Evolutionary conservation across 139 green algal species (phyloP), one percentile per base, ranked within the genome.

Genomic region (Astrephomene gubernaculifera): DNA sequence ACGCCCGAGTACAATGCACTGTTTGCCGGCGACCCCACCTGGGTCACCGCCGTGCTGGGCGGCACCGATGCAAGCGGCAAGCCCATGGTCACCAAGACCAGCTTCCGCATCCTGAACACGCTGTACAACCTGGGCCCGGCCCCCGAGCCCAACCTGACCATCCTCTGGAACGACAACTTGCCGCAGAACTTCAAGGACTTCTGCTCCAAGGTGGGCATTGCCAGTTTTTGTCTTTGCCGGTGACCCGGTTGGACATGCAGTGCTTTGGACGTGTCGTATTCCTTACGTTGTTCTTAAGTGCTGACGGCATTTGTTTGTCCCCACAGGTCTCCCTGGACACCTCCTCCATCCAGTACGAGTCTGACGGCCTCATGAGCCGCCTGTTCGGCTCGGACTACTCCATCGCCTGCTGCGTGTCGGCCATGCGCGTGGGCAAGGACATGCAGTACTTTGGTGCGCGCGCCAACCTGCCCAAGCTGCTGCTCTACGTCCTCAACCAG

Each of bases 1-100:
- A 94, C 94, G 29, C 92, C 92, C 12, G 93, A 96, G 83, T 97
- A 97, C 93, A 94, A 97, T 79, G 82, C 88, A 45, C 91, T 97
- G 49, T 97, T 97, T 86, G 92, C 93, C 0, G 93, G 94, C 29
- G 94, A 97, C 85, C 94, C 94, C 69, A 95, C 93, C 44, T 97
- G 94, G 94, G 93, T 95, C 25, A 97, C 94, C 19, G 78, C 52
- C 2, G 92, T 93, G 81, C 76, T 97, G 79, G 93, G 90, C 53
- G 94, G 94, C 70, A 84, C 87, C 21, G 89, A 92, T 60, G 63
- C 75, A 19, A 24, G 39, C 25, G 91, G 89, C 35, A 69, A 79
- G 65, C 76, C 91, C 90, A 89, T 95, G 88, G 93, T 97, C 39
- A 96, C 93, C 85, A 95, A 95, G 88, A 96, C 93, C 12, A 72